Conservation (phyloP, 805 yeast genomes). For the Teunomyces lycoperdinae region DNA sequence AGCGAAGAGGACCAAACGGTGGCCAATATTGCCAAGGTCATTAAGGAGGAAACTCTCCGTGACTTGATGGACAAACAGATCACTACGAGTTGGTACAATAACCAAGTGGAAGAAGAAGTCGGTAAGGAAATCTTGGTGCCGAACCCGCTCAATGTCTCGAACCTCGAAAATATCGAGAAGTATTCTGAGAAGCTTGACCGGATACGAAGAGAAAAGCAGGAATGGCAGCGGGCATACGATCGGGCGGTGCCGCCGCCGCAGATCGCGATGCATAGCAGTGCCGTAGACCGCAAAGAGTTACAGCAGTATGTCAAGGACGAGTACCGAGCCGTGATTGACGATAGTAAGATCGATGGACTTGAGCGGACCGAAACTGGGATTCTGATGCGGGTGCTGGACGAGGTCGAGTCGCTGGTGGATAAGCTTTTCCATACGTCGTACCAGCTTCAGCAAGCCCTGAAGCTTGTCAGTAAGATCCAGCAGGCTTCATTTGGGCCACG, state of each 20-base stretch:
- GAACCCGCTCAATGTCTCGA: constrained; percentile 58
- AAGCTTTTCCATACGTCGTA: constrained; percentile 32
- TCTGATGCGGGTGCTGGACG: constrained; percentile 10
- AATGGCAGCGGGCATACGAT: constrained; percentile 42
- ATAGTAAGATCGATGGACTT: constrained; percentile 10
- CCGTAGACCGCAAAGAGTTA: constrained; percentile 2
- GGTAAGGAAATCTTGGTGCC: constrained; percentile 43
- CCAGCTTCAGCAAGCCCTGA: constrained; percentile 23
- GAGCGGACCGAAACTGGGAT: background rate
- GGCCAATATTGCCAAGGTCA: constrained; percentile 54
- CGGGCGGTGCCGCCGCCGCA: constrained; percentile 4
- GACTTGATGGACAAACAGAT: constrained; percentile 60
- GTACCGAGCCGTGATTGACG: constrained; percentile 15
- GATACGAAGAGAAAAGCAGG: constrained; percentile 44
- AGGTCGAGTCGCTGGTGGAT: constrained; percentile 34
- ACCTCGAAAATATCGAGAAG: constrained; percentile 45
- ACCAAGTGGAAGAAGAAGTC: constrained; percentile 19
- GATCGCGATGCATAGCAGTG: constrained; percentile 8
- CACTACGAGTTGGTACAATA: constrained; percentile 67
- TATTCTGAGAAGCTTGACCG: constrained; percentile 43
- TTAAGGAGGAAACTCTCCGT: constrained; percentile 58
- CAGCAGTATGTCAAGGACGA: constrained; percentile 3
- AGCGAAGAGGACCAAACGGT: constrained; percentile 40
- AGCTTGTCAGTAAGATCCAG: constrained; percentile 19
- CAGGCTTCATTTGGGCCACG: constrained; percentile 14